These are phyloP conservation scores for Russula olivacea DNA, from an alignment of 768 basidiomycete genomes.

Conservation along the genomic window DNA sequence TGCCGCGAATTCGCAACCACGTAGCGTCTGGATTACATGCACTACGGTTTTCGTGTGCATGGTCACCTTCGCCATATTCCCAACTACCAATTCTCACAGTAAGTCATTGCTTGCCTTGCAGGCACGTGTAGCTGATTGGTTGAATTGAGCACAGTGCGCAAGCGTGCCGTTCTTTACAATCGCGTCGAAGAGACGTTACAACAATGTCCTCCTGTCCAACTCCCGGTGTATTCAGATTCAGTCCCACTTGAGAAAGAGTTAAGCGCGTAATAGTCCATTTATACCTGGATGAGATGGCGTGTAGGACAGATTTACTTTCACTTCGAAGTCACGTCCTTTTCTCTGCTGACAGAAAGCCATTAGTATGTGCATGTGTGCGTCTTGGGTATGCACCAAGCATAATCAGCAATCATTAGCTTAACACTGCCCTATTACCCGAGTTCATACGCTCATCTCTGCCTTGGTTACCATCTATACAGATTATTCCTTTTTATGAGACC, in stretches of 20 bases:
- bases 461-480: constrained; percentile 6
- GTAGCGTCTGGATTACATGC: constrained; percentile 14
- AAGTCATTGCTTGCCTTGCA: background rate
- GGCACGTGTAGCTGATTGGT: background rate
- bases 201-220: constrained; percentile 3
- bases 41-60: background rate
- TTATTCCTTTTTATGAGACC: background rate
- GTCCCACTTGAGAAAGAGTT: background rate
- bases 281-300: background rate
- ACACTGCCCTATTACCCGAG: background rate
- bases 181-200: constrained; percentile 7
- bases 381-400: background rate
- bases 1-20: constrained; percentile 9
- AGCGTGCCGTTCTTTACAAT: constrained; percentile 5
- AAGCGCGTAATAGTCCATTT: background rate
- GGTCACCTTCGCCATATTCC: background rate
- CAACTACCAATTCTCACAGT: background rate
- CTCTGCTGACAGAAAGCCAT: background rate
- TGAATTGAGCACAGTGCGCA: constrained; percentile 3
- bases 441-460: no score
- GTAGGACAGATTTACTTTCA: background rate
- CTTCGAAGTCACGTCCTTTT: background rate
- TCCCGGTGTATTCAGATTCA: background rate
- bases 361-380: background rate
- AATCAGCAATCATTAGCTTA: background rate